Base-by-base conservation (phyloP, 2,329 filamentous ascomycete species). In the Ophiosphaerella narmari region DNA sequence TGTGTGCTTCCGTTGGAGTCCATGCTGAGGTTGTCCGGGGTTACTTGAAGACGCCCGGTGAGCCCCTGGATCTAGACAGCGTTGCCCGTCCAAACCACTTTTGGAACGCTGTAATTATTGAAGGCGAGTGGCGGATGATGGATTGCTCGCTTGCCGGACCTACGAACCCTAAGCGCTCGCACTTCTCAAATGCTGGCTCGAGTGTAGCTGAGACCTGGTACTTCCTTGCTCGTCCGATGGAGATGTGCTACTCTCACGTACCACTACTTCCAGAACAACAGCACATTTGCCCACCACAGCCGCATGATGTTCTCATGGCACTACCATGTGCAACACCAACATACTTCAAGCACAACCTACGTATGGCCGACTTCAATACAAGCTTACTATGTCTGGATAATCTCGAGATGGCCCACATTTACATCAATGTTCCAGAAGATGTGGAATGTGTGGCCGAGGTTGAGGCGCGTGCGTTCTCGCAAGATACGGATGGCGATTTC, bases 241-340 rank as follows among this genome's bases (percentile, higher is more conserved):
- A 99, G 73, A 84, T 93, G 7, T 97, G 93, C 79, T 99, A 93
- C 81, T 97, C 94, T 1, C 94, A 99, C 73, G 87, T 99, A 18
- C 92, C 94, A 5, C 84, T 96, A 47, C 84, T 91, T 48, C 88
- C 91, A 44, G 82, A 87, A 51, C 92, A 97, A 66, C 94, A 99
- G 71, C 94, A 97, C 67, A 87, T 99, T 48, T 92, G 92, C 52
- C 94, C 94, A 13, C 86, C 91, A 0, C 86, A 97, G 21, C 86
- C 90, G 4, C 88, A 91, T 50, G 91, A 97, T 62, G 84, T 95
- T 7, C 78, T 99, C 6, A 82, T 97, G 52, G 89, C 92, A 43
- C 80, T 99, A 6, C 94, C 94, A 0, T 89, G 89, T 60, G 88
- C 90, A 9, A 93, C 89, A 55, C 90, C 94, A 3, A 83, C 90